Percentiles rank a stretch among this genome's conserved stretches.
Conservation (phyloP, 2,329 filamentous ascomycete genomes). For the Fusarium sororula region DNA sequence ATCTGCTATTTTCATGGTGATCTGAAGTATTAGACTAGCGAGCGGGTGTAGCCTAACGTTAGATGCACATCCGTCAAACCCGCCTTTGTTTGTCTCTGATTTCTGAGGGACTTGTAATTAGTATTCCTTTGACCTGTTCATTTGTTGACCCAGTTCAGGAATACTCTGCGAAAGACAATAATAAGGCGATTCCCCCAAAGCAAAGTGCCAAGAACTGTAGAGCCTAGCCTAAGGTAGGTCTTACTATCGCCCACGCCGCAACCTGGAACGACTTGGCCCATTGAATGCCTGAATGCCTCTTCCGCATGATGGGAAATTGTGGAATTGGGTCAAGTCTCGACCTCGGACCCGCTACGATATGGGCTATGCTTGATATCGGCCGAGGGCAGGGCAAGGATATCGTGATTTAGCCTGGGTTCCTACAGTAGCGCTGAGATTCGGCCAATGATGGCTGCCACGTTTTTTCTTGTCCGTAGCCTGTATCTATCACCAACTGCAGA, state of each 20-base stretch:
- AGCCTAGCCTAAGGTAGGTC: background rate
- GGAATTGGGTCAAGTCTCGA: conserved; percentile 2
- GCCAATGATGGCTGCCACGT: conserved; percentile 9
- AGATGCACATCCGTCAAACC: background rate
- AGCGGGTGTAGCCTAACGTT: background rate
- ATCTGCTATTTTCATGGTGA: no score
- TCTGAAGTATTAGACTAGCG: background rate
- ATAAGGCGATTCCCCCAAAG: background rate
- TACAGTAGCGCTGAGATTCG: conserved; percentile 10
- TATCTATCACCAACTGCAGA: background rate
- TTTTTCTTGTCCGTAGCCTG: background rate
- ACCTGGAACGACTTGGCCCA: conserved; percentile 63
- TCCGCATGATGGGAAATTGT: conserved; percentile 58
- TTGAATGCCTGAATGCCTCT: background rate
- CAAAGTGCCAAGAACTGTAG: conserved; percentile 2
- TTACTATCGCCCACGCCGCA: conserved; percentile 48
- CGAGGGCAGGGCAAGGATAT: background rate
- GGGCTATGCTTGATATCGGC: conserved; percentile 4
- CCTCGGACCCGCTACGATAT: conserved; percentile 5
- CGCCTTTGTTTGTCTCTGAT: background rate
- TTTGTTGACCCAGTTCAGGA: background rate
- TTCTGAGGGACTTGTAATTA: background rate
- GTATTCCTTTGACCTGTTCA: background rate
- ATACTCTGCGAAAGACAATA: background rate
- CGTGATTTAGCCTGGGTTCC: conserved; percentile 12